Base-by-base conservation (phyloP, 176 grass and related monocot genomes). In the Themeda triandra region DNA sequence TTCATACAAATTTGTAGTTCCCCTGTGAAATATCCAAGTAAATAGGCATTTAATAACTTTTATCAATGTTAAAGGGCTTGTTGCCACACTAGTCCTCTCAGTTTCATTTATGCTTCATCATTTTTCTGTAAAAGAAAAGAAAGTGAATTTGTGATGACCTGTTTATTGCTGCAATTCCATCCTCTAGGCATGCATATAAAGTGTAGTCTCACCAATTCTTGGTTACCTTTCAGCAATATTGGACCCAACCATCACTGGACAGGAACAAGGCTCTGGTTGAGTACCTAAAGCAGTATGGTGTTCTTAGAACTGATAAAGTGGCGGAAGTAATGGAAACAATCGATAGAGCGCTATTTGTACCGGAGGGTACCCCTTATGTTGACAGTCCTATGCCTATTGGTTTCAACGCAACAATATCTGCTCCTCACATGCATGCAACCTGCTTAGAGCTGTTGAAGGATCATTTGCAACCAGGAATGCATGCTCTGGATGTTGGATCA, bases 301-400 rank as follows among this genome's bases (percentile, higher is more conserved):
- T 30, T 39, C 31, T 96, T 71, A 87, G 39, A 59, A 89, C 89
- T 4, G 75, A 87, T 13, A 83, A 87, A 86, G 94, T 93, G 70
- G 89, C 73, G 13, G 78, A 91, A 91, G 79, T 93, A 59, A 96
- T 96, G 94, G 81, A 91, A 81, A 91, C 73, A 2, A 89, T 93
- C 14, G 91, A 93, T 48, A 89, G 94, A 90, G 94, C 82, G 2
- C 62, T 91, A 30, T 96, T 96, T 82, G 86, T 93, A 19, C 69
- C 89, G 5, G 85, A 88, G 62, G 94, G 80, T 63, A 53, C 86
- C 19, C 88, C 89, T 46, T 96, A 96, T 73, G 8, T 70, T 42
- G 94, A 96, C 51, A 96, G 83, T 74, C 94, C 94, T 59, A 88
- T 93, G 89, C 91, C 91, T 36, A 96, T 93, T 76, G 94, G 94